These are phyloP conservation scores for Amanita polypyramis DNA, from an alignment of 768 basidiomycete species.

Conservation along the genomic window DNA sequence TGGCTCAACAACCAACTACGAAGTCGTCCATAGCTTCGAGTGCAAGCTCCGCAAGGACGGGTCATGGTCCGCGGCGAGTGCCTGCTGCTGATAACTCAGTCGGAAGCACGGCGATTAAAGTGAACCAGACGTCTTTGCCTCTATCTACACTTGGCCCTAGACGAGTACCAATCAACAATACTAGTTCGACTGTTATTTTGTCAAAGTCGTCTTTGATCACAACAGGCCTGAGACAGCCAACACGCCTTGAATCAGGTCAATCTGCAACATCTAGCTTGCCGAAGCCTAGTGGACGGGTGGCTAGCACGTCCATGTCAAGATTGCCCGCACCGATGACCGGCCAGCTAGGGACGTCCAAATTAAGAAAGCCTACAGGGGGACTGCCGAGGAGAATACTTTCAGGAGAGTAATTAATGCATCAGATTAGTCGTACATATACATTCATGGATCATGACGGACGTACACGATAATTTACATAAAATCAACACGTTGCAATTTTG, in stretches of 20 bases:
- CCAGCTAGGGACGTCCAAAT: neutral
- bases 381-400: neutral
- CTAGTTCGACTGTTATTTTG: neutral
- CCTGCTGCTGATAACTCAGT: constrained; percentile 13
- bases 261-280: constrained; percentile 1
- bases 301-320: neutral
- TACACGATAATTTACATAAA: constrained; percentile 4
- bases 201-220: constrained; percentile 1
- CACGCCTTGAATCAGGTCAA: constrained; percentile 13
- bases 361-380: neutral
- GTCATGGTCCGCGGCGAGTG: constrained; percentile 27
- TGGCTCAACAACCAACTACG: neutral
- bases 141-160: constrained; percentile 2
- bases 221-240: constrained; percentile 17
- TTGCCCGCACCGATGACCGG: neutral
- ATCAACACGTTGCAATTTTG: neutral
- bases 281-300: neutral
- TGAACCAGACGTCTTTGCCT: neutral
- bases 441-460: neutral
- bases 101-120: neutral
- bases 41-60: constrained; percentile 9
- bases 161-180: constrained; percentile 1
- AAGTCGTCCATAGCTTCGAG: neutral
- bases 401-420: neutral
- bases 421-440: neutral